Evolutionary conservation across 2,329 filamentous ascomycete genomes (phyloP).

Genomic region (Pseudocercospora fuligena): DNA sequence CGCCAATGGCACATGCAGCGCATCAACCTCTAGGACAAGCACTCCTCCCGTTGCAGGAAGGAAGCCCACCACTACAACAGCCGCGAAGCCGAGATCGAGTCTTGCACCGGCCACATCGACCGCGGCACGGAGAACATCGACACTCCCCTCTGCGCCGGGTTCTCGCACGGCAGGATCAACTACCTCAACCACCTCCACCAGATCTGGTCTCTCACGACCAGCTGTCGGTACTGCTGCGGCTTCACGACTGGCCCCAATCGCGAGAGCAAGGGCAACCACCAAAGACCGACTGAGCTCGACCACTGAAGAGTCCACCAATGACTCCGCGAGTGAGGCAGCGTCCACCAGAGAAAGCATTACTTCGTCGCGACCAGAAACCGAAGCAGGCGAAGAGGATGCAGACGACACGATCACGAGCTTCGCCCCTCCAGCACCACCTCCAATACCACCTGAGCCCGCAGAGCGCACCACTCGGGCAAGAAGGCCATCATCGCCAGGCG

Average conservation of each 20-base stretch:
- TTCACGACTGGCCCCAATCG: slow-evolving; percentile 21
- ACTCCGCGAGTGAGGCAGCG: slow-evolving; percentile 32
- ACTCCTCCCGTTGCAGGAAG: slow-evolving; percentile 62
- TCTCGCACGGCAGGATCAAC: slow-evolving; percentile 18
- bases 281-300: slow-evolving; percentile 29
- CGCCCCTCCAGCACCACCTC: slow-evolving; percentile 38
- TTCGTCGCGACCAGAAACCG: slow-evolving; percentile 28
- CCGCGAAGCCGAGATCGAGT: slow-evolving; percentile 61
- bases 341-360: slow-evolving; percentile 30
- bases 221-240: slow-evolving; percentile 22
- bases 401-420: slow-evolving; percentile 36
- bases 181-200: slow-evolving; percentile 20
- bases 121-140: slow-evolving; percentile 39
- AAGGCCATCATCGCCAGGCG: slow-evolving; percentile 40
- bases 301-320: slow-evolving; percentile 31
- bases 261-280: slow-evolving; percentile 20
- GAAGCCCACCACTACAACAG: slow-evolving; percentile 39
- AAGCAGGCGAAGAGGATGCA: slow-evolving; percentile 30
- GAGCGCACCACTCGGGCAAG: slow-evolving; percentile 33
- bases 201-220: slow-evolving; percentile 23
- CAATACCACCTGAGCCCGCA: slow-evolving; percentile 31
- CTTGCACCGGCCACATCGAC: slow-evolving; percentile 48
- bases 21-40: slow-evolving; percentile 65
- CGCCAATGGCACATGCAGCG: slow-evolving; percentile 56
- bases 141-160: slow-evolving; percentile 40